phyloP scores from a whole-genome alignment of 1,284 basidiomycete genomes.

The Porogramme epimiltina region DNA sequence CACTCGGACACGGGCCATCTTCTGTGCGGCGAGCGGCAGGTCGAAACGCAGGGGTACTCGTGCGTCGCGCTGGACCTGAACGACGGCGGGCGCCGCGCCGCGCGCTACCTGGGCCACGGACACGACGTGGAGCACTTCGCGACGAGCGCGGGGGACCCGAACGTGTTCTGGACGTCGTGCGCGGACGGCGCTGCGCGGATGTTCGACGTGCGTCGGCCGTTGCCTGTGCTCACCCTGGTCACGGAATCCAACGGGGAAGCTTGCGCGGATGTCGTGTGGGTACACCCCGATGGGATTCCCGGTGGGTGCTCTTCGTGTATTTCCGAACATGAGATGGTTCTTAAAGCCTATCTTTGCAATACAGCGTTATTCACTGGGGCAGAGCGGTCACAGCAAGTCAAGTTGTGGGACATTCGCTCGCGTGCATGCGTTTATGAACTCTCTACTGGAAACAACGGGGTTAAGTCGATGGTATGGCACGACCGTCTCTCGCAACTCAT shows the following conservation, averaged over 20 bases:
- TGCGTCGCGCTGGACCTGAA: constrained; percentile 33
- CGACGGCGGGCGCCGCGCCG: constrained; percentile 29
- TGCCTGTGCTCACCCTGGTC: constrained; percentile 29
- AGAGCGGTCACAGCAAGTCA: constrained; percentile 27
- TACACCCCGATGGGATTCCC: constrained; percentile 30
- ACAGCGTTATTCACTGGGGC: constrained; percentile 26
- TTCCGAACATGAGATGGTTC: background rate
- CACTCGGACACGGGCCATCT: no score
- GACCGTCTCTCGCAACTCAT: constrained; percentile 28
- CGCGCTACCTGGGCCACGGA: constrained; percentile 42
- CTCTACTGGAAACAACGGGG: constrained; percentile 39
- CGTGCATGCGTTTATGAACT: constrained; percentile 36
- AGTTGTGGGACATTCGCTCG: constrained; percentile 39
- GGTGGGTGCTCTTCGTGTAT: constrained; percentile 22
- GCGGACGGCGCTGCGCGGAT: constrained; percentile 41
- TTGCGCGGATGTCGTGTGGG: constrained; percentile 23
- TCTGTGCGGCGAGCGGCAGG: background rate
- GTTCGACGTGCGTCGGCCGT: constrained; percentile 38
- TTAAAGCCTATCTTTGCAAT: background rate
- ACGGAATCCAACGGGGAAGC: constrained; percentile 15
- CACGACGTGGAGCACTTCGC: constrained; percentile 34
- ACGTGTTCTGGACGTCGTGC: constrained; percentile 38
- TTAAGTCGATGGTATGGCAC: constrained; percentile 35
- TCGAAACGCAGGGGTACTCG: constrained; percentile 10
- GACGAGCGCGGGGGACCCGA: constrained; percentile 36